Percentiles rank a stretch among this genome's conserved stretches.
Conservation (phyloP, 768 basidiomycete genomes). For the Coprinellus aureogranulatus region DNA sequence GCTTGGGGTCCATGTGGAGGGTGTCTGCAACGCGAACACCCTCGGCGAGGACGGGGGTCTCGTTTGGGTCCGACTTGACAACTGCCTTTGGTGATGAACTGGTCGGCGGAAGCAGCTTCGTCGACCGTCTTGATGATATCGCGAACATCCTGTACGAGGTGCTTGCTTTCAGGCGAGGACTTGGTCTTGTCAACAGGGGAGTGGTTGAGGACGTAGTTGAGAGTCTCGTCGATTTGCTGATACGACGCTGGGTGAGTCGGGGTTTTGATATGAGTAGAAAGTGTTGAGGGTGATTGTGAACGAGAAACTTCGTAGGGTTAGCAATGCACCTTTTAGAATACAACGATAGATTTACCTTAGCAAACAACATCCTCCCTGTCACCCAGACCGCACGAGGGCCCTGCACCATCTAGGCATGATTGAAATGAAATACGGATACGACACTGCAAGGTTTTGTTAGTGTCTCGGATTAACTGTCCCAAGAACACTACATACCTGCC, state of each 20-base stretch:
- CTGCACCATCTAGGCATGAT: no score
- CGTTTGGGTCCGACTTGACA: conserved; percentile 26
- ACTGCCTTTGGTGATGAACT: conserved; percentile 56
- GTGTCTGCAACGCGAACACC: conserved; percentile 11
- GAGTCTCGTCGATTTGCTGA: conserved; percentile 69
- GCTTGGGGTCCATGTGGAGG: conserved; percentile 45
- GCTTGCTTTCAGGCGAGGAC: conserved; percentile 74
- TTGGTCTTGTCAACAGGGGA: conserved; percentile 58
- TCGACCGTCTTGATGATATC: conserved; percentile 83
- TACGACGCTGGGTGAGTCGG: no score
- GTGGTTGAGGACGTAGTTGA: conserved; percentile 61
- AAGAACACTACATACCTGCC: conserved; percentile 41
- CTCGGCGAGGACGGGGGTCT: conserved; percentile 36
- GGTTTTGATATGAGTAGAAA: no score
- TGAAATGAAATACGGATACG: no score
- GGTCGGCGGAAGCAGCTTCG: conserved; percentile 64
- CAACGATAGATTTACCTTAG: no score
- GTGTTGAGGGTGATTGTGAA: no score
- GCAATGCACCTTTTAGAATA: no score
- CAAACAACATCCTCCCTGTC: no score
- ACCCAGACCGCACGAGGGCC: no score
- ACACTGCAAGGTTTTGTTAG: no score
- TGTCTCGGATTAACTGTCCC: conserved; percentile 87
- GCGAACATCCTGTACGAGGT: conserved; percentile 72
- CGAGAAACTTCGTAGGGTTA: no score